phyloP scores from a whole-genome alignment of 148 eudicot genomes.

The Tetragonia tetragonoides region DNA sequence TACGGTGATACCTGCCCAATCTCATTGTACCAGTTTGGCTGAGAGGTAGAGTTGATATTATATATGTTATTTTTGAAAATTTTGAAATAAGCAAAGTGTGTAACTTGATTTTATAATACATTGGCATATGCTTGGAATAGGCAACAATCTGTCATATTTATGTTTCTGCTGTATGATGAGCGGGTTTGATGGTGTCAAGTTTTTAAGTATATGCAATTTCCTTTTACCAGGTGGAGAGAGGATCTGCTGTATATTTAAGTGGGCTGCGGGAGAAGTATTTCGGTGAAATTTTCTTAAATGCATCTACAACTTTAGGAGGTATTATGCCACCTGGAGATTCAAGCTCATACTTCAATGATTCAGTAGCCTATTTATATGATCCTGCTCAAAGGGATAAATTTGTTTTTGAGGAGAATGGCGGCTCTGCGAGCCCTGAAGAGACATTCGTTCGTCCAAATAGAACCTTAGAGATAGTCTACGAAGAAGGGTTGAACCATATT shows the following conservation, averaged over 20 bases:
- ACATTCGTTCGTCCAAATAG: conserved; percentile 26
- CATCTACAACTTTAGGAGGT: conserved; percentile 48
- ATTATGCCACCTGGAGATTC: conserved; percentile 30
- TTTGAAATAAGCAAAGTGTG: not conserved
- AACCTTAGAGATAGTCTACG: conserved; percentile 37
- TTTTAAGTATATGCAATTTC: not conserved
- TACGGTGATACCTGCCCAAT: no score
- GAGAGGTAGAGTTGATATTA: not conserved
- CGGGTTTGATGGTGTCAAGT: not conserved
- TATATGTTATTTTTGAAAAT: not conserved
- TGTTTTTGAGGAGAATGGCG: conserved; percentile 31
- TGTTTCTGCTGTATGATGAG: conserved; percentile 10
- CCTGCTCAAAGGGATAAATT: conserved; percentile 33
- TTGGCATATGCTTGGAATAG: not conserved
- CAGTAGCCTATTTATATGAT: conserved; percentile 30
- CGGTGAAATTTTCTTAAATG: conserved; percentile 91
- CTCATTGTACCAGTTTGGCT: conserved; percentile 1
- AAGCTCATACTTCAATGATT: conserved; percentile 31
- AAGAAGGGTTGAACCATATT: conserved; percentile 86
- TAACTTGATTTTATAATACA: not conserved
- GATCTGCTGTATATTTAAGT: conserved; percentile 78
- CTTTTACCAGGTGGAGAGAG: conserved; percentile 81
- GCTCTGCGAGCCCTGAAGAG: conserved; percentile 37
- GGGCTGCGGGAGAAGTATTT: conserved; percentile 91
- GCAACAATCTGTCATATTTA: not conserved